Evolutionary conservation across 2,329 filamentous ascomycete species (phyloP).

Genomic region (Amesomyces nigricolor): DNA sequence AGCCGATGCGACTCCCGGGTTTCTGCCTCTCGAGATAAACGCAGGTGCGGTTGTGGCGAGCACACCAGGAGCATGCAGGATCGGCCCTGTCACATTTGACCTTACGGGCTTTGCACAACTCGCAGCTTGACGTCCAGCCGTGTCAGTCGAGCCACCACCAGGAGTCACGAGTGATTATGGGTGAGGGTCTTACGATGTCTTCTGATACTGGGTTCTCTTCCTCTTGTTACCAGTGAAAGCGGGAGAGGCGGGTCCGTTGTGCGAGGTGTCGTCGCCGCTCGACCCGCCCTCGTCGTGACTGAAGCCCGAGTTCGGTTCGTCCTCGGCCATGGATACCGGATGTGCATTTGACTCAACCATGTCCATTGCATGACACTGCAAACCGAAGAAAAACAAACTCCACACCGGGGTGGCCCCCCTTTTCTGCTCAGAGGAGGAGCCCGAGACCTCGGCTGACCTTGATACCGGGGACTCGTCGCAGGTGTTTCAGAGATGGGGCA

Average conservation of each 20-base stretch:
- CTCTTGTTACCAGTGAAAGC: not conserved
- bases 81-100: not conserved
- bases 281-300: not conserved
- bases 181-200: not conserved
- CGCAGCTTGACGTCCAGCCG: not conserved
- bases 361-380: not conserved
- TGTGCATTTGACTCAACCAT: not conserved
- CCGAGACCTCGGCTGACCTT: not conserved
- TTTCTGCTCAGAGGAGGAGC: not conserved
- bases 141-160: not conserved
- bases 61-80: not conserved
- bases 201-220: not conserved
- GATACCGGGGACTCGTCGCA: not conserved
- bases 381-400: not conserved
- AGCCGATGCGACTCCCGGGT: not conserved
- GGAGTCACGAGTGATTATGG: not conserved
- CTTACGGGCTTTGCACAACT: not conserved
- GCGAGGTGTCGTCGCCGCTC: not conserved
- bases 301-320: not conserved
- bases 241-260: not conserved
- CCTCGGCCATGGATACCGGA: not conserved
- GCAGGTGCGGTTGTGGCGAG: not conserved
- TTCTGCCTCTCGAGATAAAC: not conserved
- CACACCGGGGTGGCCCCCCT: not conserved
- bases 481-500: not conserved